Evolutionary conservation across 371 early-diverging fungal genomes (phyloP), one percentile per base, ranked within the genome.

Genomic region (Entomophthora muscae): DNA sequence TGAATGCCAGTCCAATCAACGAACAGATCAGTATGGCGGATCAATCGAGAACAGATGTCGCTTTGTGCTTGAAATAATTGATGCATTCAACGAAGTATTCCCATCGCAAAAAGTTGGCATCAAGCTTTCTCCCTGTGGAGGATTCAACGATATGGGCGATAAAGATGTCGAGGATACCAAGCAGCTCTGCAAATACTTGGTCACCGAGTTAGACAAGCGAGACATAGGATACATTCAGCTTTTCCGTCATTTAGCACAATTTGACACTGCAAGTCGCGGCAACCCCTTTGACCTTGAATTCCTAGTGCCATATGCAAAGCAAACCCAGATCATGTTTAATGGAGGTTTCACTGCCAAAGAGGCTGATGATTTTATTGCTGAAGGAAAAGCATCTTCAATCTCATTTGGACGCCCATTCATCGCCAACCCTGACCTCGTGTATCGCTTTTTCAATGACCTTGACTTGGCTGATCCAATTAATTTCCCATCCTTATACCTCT

Each of bases 31-130:
- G n/a, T 85, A 82, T 65, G 78, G 79, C 30, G 80, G 79, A 13
- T 69, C 71, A 2, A 63, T 72, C 52, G 76, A 80, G 61, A 81
- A 81, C 66, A 74, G 82, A 0, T 52, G 69, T 42, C 73, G 81
- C 22, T 75, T 82, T 56, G 52, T 69, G 13, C 54, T 71, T 0
- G 76, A 81, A 53, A 66, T 77, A 22, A 60, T 76, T 27, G 61
- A 72, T 7, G 75, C 91, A 42, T 90, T 86, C 66, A 76, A 89
- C 62, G 82, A 93, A 30, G 63, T 93, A 1, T 91, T 89, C 3
- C 76, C 79, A 28, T 73, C 82, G 0, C 91, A 93, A 57, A 80
- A 78, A 69, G 77, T 82, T 5, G 82, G 75, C 27, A 75, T 71
- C 12, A 67, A 72, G n/a, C 73, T 74, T 27, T 74, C 31, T 32